These are phyloP conservation scores for Acacia concinna DNA, from an alignment of 331 rosid genomes.

Conservation along the genomic window DNA sequence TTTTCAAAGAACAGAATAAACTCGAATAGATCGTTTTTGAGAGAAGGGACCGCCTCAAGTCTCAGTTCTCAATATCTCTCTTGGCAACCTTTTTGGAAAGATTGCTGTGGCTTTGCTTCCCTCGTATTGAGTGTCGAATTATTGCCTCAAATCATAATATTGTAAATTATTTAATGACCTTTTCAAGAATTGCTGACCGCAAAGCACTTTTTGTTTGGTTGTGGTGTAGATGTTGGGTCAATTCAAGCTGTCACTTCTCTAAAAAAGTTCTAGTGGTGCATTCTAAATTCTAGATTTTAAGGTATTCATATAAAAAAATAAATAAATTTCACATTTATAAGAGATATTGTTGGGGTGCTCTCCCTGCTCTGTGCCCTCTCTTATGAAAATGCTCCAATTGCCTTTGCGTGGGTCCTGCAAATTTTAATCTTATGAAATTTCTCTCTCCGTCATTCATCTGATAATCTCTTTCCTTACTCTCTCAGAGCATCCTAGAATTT, in stretches of 20 bases:
- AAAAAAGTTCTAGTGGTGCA: neutral
- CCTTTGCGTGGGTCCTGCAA: no score
- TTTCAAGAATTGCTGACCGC: neutral
- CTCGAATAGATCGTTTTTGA: neutral
- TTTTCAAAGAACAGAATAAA: neutral
- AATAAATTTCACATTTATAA: neutral
- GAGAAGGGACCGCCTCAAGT: neutral
- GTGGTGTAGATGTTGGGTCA: conserved; percentile 48
- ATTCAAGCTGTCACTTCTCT: conserved; percentile 7
- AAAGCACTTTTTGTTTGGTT: conserved; percentile 35
- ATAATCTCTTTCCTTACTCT: no score
- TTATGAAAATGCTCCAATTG: no score
- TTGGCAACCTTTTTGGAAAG: neutral
- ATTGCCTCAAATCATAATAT: neutral
- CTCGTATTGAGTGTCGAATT: neutral
- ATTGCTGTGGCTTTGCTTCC: neutral
- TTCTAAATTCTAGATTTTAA: neutral
- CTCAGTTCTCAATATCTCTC: neutral
- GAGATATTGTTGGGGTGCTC: no score
- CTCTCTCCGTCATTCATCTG: neutral
- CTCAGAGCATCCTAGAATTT: neutral
- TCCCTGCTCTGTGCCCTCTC: no score
- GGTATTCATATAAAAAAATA: neutral
- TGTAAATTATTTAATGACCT: neutral
- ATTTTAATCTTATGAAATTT: neutral